A percentile compares a stretch with the other conserved stretches of the same genome.
Conservation (phyloP, 2,329 filamentous ascomycete species). For the Cladosporium sp. region DNA sequence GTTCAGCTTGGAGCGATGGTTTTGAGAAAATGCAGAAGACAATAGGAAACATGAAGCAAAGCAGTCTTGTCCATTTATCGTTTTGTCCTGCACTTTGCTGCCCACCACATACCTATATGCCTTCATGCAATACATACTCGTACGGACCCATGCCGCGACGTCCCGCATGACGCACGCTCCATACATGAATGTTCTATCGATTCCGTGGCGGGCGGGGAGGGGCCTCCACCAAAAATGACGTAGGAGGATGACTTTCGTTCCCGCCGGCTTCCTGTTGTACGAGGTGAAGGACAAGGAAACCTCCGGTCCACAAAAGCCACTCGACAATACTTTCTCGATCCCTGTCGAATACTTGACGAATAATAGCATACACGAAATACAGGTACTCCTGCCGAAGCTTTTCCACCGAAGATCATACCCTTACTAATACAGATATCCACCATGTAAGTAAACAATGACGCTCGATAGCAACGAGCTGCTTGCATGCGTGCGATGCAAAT, state of each 20-base stretch:
- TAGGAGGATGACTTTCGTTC: not conserved
- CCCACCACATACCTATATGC: no score
- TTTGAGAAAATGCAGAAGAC: no score
- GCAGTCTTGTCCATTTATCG: no score
- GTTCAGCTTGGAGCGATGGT: no score
- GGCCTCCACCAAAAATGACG: not conserved
- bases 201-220: no score
- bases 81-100: no score
- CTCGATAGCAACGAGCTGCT: not conserved
- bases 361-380: not conserved
- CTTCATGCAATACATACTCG: no score
- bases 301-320: not conserved
- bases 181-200: no score
- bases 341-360: not conserved
- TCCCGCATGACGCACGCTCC: no score
- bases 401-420: not conserved
- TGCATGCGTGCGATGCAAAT: not conserved
- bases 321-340: not conserved
- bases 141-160: no score
- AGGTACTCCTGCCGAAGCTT: not conserved
- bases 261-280: not conserved
- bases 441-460: slow-evolving; percentile 11
- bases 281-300: not conserved
- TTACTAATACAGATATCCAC: not conserved
- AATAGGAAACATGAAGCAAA: no score